Base-by-base conservation (phyloP, 495 filamentous ascomycete genomes). In the Penicillium salamii region DNA sequence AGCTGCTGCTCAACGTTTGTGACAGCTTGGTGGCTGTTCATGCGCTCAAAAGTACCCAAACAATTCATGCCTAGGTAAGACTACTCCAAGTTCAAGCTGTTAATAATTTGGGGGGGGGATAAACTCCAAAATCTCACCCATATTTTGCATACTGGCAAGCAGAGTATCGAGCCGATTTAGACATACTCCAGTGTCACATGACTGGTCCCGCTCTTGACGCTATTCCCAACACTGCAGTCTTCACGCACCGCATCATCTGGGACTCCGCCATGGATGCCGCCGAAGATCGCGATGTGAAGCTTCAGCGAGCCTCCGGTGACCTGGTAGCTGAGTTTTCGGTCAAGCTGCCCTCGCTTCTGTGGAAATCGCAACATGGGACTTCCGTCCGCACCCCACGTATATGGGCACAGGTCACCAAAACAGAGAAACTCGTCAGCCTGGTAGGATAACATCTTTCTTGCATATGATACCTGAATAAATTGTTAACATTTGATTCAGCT, bases 241-340 rank as follows among this genome's bases (percentile, higher is more conserved):
- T 38, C 28, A 46, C 36, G 20, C 36, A 46, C 34, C 23, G 31
- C 38, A 34, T 15, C 40, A 49, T 33, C 36, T 40, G 43, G 28
- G n/a, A 23, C 14, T 26, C 24, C 47, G 52, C 59, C 47, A 78
- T 78, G 75, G 73, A 78, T 59, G 72, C 70, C 34, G 63, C 68
- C 2, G 78, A 78, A 17, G 88, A 90, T 35, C 68, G 77, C 44
- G 89, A 91, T 53, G 70, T 90, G 39, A 82, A 86, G 60, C 78
- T 95, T 15, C 86, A 90, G 59, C 83, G 85, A 36, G 74, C 79
- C 32, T 88, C 89, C 3, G 69, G 74, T 12, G 85, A 88, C 39
- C 72, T 91, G 38, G 72, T 91, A 29, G 61, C 69, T 8, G 84
- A 89, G 48, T 82, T 92, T 52, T 61, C 65, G n/a, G 59, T 61